Conservation (phyloP, 768 basidiomycete genomes). For the Lactifluus volemus region DNA sequence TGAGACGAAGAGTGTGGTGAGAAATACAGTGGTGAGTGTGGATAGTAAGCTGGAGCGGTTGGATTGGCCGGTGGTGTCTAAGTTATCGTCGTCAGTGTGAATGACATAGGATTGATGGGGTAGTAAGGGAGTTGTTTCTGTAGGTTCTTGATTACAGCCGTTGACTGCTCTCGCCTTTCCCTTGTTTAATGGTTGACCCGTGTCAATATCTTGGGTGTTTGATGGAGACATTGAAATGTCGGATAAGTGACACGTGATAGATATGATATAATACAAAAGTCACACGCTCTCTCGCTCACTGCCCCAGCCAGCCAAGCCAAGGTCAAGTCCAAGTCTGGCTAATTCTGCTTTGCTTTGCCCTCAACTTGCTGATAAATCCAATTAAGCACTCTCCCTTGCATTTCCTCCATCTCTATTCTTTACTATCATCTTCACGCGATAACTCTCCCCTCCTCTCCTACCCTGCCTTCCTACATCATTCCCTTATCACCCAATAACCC, state of each 20-base stretch:
- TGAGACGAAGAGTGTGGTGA: constrained; percentile 45
- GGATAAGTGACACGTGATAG: not conserved
- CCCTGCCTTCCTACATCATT: not conserved
- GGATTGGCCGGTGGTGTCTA: constrained; percentile 20
- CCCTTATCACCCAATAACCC: not conserved
- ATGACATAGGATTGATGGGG: constrained; percentile 31
- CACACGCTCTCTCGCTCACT: not conserved
- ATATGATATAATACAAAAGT: not conserved
- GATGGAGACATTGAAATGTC: not conserved
- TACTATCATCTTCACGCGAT: not conserved
- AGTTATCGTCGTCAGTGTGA: constrained; percentile 19
- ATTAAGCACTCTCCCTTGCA: not conserved
- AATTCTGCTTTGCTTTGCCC: too few species aligned
- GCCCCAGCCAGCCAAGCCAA: not conserved
- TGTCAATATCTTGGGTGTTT: not conserved
- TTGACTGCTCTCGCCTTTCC: constrained; percentile 43
- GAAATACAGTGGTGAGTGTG: constrained; percentile 40
- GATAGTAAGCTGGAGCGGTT: constrained; percentile 27
- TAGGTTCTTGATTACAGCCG: constrained; percentile 25
- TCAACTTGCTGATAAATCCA: not conserved
- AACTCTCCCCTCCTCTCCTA: not conserved
- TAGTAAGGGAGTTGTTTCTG: constrained; percentile 50
- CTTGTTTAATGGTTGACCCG: constrained; percentile 29
- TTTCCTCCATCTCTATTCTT: not conserved
- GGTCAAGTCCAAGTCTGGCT: too few species aligned